Evolutionary conservation across 352 stramenopile species (phyloP).

Genomic region (Globisporangium carolinianum): DNA sequence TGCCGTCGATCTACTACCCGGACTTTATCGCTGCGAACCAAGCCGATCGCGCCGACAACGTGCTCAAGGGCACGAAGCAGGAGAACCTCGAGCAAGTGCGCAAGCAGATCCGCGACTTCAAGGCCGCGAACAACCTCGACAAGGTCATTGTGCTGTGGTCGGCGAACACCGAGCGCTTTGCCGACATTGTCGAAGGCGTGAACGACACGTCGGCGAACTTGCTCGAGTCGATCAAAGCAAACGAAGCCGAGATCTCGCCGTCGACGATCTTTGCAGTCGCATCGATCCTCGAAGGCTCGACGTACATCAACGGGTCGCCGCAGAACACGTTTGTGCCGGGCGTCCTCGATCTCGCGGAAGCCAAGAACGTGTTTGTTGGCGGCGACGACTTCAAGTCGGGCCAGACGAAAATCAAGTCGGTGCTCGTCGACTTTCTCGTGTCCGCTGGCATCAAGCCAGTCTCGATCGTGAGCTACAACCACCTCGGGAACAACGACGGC

Average conservation of each 20-base stretch:
- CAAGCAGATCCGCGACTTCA: conserved; percentile 96
- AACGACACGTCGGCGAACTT: conserved; percentile 98
- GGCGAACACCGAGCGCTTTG: conserved; percentile 99
- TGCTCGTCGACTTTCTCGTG: conserved; percentile 99
- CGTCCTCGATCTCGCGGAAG: conserved; percentile 92
- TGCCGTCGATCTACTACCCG: conserved; percentile 98
- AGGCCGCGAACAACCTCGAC: conserved; percentile 91
- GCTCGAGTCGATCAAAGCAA: conserved; percentile 93
- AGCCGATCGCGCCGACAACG: conserved; percentile 96
- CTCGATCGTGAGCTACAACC: conserved; percentile 99
- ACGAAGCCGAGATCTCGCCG: conserved; percentile 93
- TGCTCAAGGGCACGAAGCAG: conserved; percentile 95
- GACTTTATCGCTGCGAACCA: conserved; percentile 99
- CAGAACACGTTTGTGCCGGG: conserved; percentile 99
- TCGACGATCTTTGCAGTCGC: conserved; percentile 98
- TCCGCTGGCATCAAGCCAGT: conserved; percentile 98
- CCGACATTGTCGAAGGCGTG: conserved; percentile 95
- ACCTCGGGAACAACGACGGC: conserved; percentile 99
- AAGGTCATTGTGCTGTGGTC: conserved; percentile 99
- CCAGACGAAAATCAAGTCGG: conserved; percentile 99
- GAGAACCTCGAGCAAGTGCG: conserved; percentile 93
- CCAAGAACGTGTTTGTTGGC: conserved; percentile 95
- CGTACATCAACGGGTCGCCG: conserved; percentile 99
- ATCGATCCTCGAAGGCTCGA: conserved; percentile 97
- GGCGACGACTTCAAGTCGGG: conserved; percentile 99